Evolutionary conservation across 169 alveolate species (phyloP), one percentile per base, ranked within the genome.

Genomic region (Plasmodium gallinaceum): DNA sequence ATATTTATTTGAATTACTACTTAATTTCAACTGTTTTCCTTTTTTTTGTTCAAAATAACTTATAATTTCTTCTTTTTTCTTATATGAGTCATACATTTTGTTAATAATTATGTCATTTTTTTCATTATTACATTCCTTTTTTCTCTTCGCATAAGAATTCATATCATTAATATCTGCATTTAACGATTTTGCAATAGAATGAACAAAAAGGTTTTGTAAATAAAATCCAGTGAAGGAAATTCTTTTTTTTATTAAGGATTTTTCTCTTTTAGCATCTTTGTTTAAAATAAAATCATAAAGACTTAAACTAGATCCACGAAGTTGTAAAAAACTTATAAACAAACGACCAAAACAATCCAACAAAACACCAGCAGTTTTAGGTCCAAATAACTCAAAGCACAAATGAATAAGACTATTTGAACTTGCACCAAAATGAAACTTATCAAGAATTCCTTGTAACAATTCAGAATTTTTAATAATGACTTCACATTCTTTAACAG

Each of bases 381-480:
- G 94, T 1, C 99, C 99, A 74, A 96, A 97, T 58, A 97, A 92
- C 94, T 97, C 99, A 91, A 95, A 96, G 74, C 96, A 97, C 64
- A 98, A 95, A 93, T 98, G 99, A 72, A 98, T 96, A 76, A 98
- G 86, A 43, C 99, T 99, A 91, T 96, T 97, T 46, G 98, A 96
- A 39, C 98, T 95, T 32, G 98, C 97, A 52, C 99, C 99, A 58
- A 98, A 96, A 91, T 98, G 98, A 51, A 97, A 96, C 92, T 98
- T 98, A 88, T 98, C 99, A 26, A 98, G 88, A 54, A 98, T 98
- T n/a, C 99, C 99, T 87, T 95, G 96, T 43, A 98, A 90, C 64
- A 98, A 93, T 92, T 98, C 99, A 26, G 99, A 97, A 54, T 97
- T 95, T 87, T 68, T 74, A 22, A 95, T 93, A 7, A 95, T 88